Conservation (phyloP, 225 moss, liverwort and hornwort species). For the Marchantia paleacea region DNA sequence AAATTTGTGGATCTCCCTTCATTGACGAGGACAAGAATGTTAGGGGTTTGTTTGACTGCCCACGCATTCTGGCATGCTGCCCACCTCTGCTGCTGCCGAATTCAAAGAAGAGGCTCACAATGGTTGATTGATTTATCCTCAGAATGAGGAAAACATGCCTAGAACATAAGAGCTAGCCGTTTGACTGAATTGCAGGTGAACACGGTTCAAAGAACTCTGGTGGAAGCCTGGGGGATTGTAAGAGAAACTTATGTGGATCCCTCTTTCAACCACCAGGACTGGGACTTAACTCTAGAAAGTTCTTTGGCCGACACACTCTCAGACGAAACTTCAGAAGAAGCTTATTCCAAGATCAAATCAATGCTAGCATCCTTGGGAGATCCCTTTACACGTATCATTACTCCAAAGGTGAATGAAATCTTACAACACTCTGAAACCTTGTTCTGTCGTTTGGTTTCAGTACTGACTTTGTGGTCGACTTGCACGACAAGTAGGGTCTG, state of each 20-base stretch:
- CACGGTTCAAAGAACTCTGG: slow-evolving; percentile 73
- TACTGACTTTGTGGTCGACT: too few species aligned
- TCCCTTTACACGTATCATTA: slow-evolving; percentile 93
- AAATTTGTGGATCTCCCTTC: too few species aligned
- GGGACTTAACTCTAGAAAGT: slow-evolving; percentile 78
- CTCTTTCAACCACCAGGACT: slow-evolving; percentile 95
- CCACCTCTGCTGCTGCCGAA: not conserved
- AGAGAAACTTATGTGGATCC: slow-evolving; percentile 95
- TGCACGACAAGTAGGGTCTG: too few species aligned
- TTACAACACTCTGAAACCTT: not conserved
- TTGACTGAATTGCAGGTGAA: slow-evolving; percentile 45
- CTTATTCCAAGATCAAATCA: slow-evolving; percentile 68
- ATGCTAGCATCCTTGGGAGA: slow-evolving; percentile 92
- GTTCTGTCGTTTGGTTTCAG: not conserved
- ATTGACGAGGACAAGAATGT: too few species aligned
- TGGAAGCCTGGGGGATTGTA: slow-evolving; percentile 94
- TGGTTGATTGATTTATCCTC: not conserved
- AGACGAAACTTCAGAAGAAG: slow-evolving; percentile 64
- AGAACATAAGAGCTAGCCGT: not conserved
- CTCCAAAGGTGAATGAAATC: slow-evolving; percentile 54
- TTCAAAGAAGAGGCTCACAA: not conserved
- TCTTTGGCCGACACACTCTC: slow-evolving; percentile 65
- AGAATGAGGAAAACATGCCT: not conserved
- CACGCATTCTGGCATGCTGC: too few species aligned
- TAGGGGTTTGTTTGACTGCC: too few species aligned